A percentile compares a stretch with the other conserved stretches of the same genome.
Conservation (phyloP, 805 yeast species). For the Lipomyces chichibuensis region DNA sequence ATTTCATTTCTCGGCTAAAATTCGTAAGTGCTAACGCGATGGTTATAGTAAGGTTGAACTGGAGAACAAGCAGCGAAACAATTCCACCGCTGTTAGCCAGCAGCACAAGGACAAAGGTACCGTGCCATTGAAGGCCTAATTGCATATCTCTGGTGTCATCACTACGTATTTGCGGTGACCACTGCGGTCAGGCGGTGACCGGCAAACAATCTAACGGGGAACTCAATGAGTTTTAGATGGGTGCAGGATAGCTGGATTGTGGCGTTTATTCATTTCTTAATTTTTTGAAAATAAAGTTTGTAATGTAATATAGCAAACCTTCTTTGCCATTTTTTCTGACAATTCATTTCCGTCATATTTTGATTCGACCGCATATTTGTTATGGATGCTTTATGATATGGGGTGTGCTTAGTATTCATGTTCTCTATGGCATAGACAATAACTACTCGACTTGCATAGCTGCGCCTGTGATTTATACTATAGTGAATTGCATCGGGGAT, state of each 20-base stretch:
- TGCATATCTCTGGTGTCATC: neutral
- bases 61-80: constrained; percentile 27
- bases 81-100: constrained; percentile 9
- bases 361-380: neutral
- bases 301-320: neutral
- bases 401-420: neutral
- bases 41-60: constrained; percentile 31
- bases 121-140: constrained; percentile 21
- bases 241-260: neutral
- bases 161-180: neutral
- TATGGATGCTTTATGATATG: neutral
- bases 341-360: neutral
- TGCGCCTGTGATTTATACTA: neutral
- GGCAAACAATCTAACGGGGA: neutral
- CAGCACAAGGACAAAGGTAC: constrained; percentile 27
- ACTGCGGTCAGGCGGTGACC: neutral
- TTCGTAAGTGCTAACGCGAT: neutral
- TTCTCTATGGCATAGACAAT: neutral
- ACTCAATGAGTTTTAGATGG: neutral
- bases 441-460: neutral
- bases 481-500: too few species aligned
- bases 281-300: neutral
- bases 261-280: neutral
- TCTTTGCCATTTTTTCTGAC: neutral
- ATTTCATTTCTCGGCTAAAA: neutral